A percentile compares a stretch with the other conserved stretches of the same genome.
These are phyloP conservation scores for Pyrrhoderma noxium DNA, from an alignment of 1,284 basidiomycete genomes.

Conservation along the genomic window DNA sequence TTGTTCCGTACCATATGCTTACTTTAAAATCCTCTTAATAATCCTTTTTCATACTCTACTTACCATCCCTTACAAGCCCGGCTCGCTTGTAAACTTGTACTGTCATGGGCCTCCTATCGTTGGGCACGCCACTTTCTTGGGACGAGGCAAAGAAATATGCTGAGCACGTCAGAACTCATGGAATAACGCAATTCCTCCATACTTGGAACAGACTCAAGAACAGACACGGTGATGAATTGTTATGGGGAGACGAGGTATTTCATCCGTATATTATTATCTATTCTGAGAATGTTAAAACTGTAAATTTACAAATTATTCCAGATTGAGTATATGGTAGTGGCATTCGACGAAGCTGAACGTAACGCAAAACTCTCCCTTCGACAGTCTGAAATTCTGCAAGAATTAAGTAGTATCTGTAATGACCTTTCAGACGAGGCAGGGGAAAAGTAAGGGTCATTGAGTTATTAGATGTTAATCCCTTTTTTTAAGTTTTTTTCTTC, in stretches of 20 bases:
- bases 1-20: not conserved
- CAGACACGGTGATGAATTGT: constrained; percentile 82
- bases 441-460: constrained; percentile 40
- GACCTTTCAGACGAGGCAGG: constrained; percentile 58
- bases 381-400: constrained; percentile 89
- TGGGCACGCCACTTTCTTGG: constrained; percentile 94
- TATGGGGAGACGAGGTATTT: constrained; percentile 98
- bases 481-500: not conserved
- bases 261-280: not conserved
- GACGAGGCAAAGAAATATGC: constrained; percentile 83
- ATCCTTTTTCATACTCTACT: not conserved
- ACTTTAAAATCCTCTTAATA: not conserved
- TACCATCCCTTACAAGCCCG: not conserved
- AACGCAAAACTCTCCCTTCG: constrained; percentile 86
- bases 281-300: not conserved
- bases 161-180: constrained; percentile 87
- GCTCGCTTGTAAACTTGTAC: not conserved
- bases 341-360: constrained; percentile 73
- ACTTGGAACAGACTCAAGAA: constrained; percentile 92
- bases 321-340: constrained; percentile 96
- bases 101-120: constrained; percentile 86
- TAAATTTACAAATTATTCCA: too few species aligned
- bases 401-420: constrained; percentile 65
- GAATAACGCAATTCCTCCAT: constrained; percentile 91
- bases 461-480: constrained; percentile 13